Base-by-base conservation (phyloP, 1,284 basidiomycete species). In the Termitomyces sp. region DNA sequence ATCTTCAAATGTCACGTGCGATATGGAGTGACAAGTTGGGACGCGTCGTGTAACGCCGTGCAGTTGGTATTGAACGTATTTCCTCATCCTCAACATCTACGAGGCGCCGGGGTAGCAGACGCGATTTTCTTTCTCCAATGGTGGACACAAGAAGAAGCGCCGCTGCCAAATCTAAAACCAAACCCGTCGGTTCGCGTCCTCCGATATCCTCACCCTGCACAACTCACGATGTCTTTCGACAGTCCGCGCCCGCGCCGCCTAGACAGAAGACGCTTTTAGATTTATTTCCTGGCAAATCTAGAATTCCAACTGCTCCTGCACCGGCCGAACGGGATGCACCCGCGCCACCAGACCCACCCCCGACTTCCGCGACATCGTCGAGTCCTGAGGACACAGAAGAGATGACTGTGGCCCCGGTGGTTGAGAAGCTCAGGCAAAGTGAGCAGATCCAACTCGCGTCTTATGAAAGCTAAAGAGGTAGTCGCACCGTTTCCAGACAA, bases 401-500 rank as follows among this genome's bases (percentile, higher is more conserved):
- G 30, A 48, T 39, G 31, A 43, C 19, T 16, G 50, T 54, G 5
- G 41, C 24, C 3, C 47, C 47, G 4, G 50, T 56, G 24, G 50
- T 53, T 6, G 53, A 59, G 21, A 50, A 46, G 21, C 21, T 59
- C 8, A 59, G 52, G 19, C 46, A 50, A 37, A 41, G 60, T 61
- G 39, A 50, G 54, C 40, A 0, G 13, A 16, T 34, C 37, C 14
- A 48, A n/a, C 24, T 18, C 43, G 11, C 43, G 44, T 24, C 7
- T 46, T 6, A n/a, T 49, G 10, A 64, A 63, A 33, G 24, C 51
- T 3, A 60, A 51, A 37, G 40, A 46, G 33, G 43, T 59, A 46
- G 58, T 62, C 19, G 70, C 70, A 1, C 77, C 80, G 9, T 78
- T 77, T 60, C 86, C 87, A 33, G 68, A 70, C 57, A 60, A 59